Percentiles rank a stretch among this genome's conserved stretches.
These are phyloP conservation scores for Quercus phellos DNA, from an alignment of 331 rosid genomes.

Conservation along the genomic window DNA sequence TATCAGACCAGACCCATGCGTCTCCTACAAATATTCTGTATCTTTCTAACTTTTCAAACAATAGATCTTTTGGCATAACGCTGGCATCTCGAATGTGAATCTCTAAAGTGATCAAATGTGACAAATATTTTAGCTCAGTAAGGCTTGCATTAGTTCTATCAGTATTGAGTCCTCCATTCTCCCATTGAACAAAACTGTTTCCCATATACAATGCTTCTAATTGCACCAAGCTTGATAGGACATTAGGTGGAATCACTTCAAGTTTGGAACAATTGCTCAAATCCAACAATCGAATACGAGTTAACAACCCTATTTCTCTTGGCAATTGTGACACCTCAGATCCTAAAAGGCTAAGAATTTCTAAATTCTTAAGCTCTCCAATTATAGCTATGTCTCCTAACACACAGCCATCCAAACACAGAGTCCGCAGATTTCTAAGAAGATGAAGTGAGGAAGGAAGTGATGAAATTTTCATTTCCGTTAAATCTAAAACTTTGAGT, in stretches of 20 bases:
- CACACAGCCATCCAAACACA: not conserved
- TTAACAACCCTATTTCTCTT: not conserved
- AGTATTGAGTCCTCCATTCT: not conserved
- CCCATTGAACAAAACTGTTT: not conserved
- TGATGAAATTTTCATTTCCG: not conserved
- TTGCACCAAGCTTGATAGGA: not conserved
- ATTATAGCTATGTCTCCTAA: not conserved
- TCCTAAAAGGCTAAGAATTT: not conserved
- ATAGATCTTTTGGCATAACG: not conserved
- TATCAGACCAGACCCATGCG: not conserved
- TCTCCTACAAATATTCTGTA: not conserved
- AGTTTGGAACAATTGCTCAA: not conserved
- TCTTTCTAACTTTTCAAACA: not conserved
- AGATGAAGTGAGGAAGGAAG: not conserved
- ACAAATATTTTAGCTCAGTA: not conserved
- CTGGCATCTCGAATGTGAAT: not conserved
- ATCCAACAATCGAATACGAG: not conserved
- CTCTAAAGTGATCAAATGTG: not conserved
- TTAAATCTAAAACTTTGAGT: slow-evolving; percentile 6
- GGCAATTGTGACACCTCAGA: not conserved
- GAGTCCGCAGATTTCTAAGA: not conserved
- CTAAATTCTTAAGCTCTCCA: not conserved
- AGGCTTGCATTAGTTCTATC: not conserved
- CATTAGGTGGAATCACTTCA: not conserved
- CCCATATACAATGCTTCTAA: not conserved